Evolutionary conservation across 2,329 filamentous ascomycete species (phyloP), one percentile per base, ranked within the genome.

Genomic region (Phyllosticta citribraziliensis): DNA sequence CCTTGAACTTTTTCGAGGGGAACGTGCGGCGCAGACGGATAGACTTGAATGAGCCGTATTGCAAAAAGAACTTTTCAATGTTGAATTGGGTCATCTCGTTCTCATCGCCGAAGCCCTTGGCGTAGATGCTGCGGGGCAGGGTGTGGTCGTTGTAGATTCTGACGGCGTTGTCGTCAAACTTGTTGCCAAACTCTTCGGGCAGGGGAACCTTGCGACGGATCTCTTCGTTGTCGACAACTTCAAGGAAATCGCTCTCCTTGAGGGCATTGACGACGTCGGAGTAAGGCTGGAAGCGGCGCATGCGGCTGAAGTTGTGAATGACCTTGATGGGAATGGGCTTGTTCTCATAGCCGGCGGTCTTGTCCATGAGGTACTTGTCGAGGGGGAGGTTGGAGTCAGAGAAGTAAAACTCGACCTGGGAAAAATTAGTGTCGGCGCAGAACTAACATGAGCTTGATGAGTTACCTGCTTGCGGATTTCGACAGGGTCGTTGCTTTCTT

Each of bases 351-450:
- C 93, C 93, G 50, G 86, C 88, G 60, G 90, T 88, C 69, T 86
- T 81, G 65, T 85, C 81, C 79, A 91, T 89, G 67, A 99, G 82
- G 78, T 90, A 96, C 73, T 91, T 88, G 76, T 99, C 95, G 69
- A 85, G 86, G 57, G 88, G 87, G 47, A 99, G 84, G 76, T 97
- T 97, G 70, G 87, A 89, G 74, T 95, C 89, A 69, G 89, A 89
- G 76, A 97, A 96, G 82, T 97, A 97, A 76, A 96, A 97, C 73
- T 97, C 91, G 68, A 96, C 89, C 88, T 95, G 67, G 30, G 57
- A 6, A n/a, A 11, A 47, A 62, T 69, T 65, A 71, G 68, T 55
- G 47, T 53, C 5, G 6, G 19, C 30, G 17, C n/a, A 19, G 17
- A 14, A 33, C 5, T 56, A 17, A 25, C 33, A 17, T 58, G 54